phyloP scores from a whole-genome alignment of 371 early-diverging fungal species.

The Entomophthora muscae region DNA sequence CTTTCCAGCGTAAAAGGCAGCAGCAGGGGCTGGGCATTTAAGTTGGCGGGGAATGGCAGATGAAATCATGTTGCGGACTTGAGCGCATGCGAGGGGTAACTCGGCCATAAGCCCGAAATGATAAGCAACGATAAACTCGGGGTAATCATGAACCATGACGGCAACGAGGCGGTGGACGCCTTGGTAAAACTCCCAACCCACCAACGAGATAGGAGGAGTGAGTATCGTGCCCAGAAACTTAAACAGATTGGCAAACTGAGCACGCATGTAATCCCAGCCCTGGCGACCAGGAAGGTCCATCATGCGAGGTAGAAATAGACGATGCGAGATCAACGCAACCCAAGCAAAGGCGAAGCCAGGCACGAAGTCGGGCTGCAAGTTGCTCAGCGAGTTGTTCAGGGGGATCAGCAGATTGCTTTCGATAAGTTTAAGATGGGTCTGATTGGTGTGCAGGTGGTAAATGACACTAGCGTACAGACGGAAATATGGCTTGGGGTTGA shows the following conservation, averaged over 20 bases:
- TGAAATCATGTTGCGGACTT: constrained; percentile 84
- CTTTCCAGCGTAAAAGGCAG: constrained; percentile 1
- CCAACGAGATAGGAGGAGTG: constrained; percentile 39
- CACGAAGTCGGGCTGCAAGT: constrained; percentile 68
- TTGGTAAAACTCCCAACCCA: constrained; percentile 70
- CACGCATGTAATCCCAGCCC: constrained; percentile 78
- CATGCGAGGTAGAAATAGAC: constrained; percentile 80
- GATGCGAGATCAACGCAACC: constrained; percentile 83
- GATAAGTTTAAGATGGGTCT: constrained; percentile 44
- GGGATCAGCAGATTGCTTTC: constrained; percentile 50
- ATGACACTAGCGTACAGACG: constrained; percentile 72
- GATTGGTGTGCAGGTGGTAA: constrained; percentile 55
- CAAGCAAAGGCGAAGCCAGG: constrained; percentile 96
- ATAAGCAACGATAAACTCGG: constrained; percentile 88
- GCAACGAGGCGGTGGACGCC: constrained; percentile 81
- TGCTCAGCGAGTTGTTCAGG: constrained; percentile 63
- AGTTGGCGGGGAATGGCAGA: constrained; percentile 67
- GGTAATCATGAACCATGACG: constrained; percentile 92
- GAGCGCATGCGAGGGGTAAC: constrained; percentile 85
- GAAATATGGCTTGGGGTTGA: constrained; percentile 85
- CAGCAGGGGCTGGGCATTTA: background rate
- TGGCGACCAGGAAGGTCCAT: constrained; percentile 51
- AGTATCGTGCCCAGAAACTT: constrained; percentile 76
- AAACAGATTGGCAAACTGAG: constrained; percentile 60
- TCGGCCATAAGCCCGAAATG: constrained; percentile 83